Evolutionary conservation across 1,139 yeast species (phyloP), one percentile per base, ranked within the genome.

Genomic region (Candida sp.): DNA sequence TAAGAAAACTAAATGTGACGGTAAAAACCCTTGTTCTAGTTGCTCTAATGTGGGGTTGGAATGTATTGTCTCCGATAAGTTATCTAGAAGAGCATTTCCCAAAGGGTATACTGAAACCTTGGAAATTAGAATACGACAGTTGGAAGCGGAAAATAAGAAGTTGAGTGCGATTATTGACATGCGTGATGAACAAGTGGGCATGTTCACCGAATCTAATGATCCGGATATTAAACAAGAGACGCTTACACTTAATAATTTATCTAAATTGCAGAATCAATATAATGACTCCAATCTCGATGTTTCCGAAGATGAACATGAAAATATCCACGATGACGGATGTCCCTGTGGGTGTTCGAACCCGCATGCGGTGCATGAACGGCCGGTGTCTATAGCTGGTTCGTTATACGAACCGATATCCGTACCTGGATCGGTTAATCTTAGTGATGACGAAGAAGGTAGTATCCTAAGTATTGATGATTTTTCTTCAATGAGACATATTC

Each of bases 1-100:
- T 38, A 87, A 87, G 60, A 87, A 87, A 65, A 81, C 84, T 33
- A 76, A 81, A 46, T 84, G 90, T 64, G 88, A 83, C 52, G 87
- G 87, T n/a, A 73, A 69, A 56, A 72, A 76, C 33, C 83, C 84
- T 1, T 73, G 78, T 49, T 66, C 75, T 11, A 59, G 68, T 33
- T 73, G 79, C 55, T 66, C 66, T 15, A 59, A 70, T 5, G 73
- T 69, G 2, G 78, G 78, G 4, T 56, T 73, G 40, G 68, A 70
- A 47, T 73, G 79, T 55, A 65, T 72, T 36, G 77, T 73, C 0
- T 68, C 75, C 1, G 78, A 73, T 51, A 70, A 72, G 49, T 56
- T 73, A 15, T 66, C 75, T 15, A 55, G 79, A 42, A 57, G 76
- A 45, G 74, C 75, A 0, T 73, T 70, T 42, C 79, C 79, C n/a